A percentile compares a stretch with the other conserved stretches of the same genome.
phyloP scores from a whole-genome alignment of 23 red algal species.

The Gracilaria vermiculophylla region DNA sequence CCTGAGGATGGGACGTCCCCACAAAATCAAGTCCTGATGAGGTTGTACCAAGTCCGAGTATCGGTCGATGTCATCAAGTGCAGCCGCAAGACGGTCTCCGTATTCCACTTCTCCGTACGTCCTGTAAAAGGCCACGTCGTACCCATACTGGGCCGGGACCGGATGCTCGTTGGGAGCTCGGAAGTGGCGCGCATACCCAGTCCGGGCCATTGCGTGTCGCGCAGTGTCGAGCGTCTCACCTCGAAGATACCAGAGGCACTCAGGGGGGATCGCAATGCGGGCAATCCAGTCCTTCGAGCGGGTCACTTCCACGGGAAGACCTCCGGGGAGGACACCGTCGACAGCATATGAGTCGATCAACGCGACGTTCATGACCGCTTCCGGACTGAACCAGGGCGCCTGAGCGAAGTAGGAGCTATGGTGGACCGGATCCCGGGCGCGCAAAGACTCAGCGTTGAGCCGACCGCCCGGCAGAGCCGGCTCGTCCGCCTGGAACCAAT shows the following conservation, averaged over 20 bases:
- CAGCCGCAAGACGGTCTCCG: not conserved
- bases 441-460: not conserved
- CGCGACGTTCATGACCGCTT: not conserved
- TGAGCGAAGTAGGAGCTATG: not conserved
- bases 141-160: not conserved
- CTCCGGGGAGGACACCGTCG: not conserved
- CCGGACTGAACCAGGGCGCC: not conserved
- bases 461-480: not conserved
- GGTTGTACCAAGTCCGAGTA: not conserved
- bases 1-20: not conserved
- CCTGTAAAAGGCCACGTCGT: not conserved
- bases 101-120: conserved; percentile 5
- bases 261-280: not conserved
- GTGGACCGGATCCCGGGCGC: not conserved
- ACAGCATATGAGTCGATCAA: not conserved
- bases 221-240: not conserved
- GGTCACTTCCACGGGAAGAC: not conserved
- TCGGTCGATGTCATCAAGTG: not conserved
- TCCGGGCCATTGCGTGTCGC: not conserved
- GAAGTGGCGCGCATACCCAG: not conserved
- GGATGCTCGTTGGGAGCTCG: not conserved
- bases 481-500: not conserved
- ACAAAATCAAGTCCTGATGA: not conserved
- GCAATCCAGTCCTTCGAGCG: not conserved
- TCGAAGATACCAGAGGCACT: not conserved